These are phyloP conservation scores for Theobroma grandiflorum DNA, from an alignment of 441 rosid genomes.

Conservation along the genomic window DNA sequence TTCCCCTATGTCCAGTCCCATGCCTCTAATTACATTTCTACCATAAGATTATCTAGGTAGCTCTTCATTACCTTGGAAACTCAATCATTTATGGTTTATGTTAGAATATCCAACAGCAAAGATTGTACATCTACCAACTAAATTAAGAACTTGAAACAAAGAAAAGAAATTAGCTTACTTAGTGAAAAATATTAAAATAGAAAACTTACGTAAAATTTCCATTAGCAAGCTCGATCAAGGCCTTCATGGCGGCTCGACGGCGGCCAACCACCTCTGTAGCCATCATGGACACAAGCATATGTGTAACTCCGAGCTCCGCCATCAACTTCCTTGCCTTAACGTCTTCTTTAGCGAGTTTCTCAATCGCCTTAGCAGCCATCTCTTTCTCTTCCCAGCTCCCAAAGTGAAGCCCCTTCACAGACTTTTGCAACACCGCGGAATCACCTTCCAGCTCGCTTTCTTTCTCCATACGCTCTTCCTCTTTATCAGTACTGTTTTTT, in stretches of 20 bases:
- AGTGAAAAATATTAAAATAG: not conserved
- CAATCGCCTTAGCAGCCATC: constrained; percentile 71
- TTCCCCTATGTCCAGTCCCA: not conserved
- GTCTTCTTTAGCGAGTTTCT: constrained; percentile 64
- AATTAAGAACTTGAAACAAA: not conserved
- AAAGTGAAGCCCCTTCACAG: constrained; percentile 86
- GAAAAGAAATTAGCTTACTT: not conserved
- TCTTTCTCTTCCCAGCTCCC: constrained; percentile 80
- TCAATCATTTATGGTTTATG: not conserved
- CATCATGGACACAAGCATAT: constrained; percentile 74
- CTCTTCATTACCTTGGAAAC: not conserved
- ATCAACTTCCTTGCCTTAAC: constrained; percentile 60
- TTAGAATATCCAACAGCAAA: not conserved
- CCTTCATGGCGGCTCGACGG: constrained; percentile 64
- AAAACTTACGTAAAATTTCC: constrained; percentile 79
- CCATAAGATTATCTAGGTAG: not conserved
- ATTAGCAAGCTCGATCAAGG: constrained; percentile 82
- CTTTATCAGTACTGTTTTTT: constrained; percentile 16
- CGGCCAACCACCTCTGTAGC: constrained; percentile 46
- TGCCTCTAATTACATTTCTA: not conserved
- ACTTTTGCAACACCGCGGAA: constrained; percentile 61
- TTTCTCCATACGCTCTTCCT: not conserved
- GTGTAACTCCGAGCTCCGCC: constrained; percentile 91
- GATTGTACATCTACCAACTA: not conserved
- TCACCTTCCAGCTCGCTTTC: constrained; percentile 35